Evolutionary conservation across 441 rosid species (phyloP), one percentile per base, ranked within the genome.

Genomic region (Pelargonium citronellum): DNA sequence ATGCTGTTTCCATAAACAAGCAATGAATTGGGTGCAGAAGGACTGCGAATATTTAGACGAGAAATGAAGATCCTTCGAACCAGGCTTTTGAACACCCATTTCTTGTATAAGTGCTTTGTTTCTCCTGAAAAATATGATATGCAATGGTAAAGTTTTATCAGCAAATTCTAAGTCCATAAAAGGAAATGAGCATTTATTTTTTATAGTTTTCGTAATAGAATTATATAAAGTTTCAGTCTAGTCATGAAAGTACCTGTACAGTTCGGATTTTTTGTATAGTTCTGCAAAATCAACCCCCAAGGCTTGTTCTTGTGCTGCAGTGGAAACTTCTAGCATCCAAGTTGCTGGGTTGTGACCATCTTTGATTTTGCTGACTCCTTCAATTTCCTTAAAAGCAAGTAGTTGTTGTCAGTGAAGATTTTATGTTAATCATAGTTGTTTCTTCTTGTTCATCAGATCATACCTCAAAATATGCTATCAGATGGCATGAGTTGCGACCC

Each of bases 341-440:
- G 94, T 89, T 70, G 98, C 98, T 12, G 97, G 96, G 68, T 91
- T 89, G 64, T 87, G 83, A 3, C 95, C 95, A 20, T 89, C 92
- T 78, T 82, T 90, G 55, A 89, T 91, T 76, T 84, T 88, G 47
- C 75, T 57, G 8, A 86, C 83, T 74, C 90, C 92, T 72, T 80
- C 76, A 22, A 91, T 73, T 66, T 68, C 87, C 95, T 92, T 39
- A 3, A 30, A 30, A 30, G 37, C 37, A 30, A 30, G 5, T 30
- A 30, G 30, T 27, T 27, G 37, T 30, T 30, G 37, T 30, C 37
- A 30, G 37, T 30, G 37, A 44, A 7, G 69, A 53, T 20, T 20
- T 27, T 20, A 37, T 13, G 12, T 44, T 44, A 44, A 7, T 44
- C 12, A 44, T 2, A 11, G 49, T 44, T 44, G 12, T 7, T 44